phyloP scores from a whole-genome alignment of 768 basidiomycete species.

The Rhodocollybia butyracea region DNA sequence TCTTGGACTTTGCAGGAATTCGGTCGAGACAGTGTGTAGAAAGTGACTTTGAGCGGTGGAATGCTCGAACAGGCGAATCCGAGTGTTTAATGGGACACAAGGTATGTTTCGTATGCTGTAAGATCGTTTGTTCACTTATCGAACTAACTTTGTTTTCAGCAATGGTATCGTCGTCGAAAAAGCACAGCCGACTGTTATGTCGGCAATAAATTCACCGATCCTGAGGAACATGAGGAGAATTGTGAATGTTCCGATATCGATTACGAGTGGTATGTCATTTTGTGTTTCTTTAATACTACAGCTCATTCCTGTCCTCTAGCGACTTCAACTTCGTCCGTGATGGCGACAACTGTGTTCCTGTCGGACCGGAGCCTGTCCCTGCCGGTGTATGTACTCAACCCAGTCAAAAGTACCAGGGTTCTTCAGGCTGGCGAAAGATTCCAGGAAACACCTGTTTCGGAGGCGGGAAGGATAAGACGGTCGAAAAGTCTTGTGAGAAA shows the following conservation, averaged over 20 bases:
- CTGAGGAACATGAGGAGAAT: constrained; percentile 75
- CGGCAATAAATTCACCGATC: constrained; percentile 85
- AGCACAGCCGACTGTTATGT: constrained; percentile 83
- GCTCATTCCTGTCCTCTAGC: constrained; percentile 32
- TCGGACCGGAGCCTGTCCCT: constrained; percentile 86
- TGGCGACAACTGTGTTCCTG: constrained; percentile 72
- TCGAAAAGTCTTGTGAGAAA: constrained; percentile 74
- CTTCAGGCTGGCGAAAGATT: constrained; percentile 88
- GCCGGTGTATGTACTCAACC: constrained; percentile 63
- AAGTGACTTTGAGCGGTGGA: constrained; percentile 85
- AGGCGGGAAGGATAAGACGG: constrained; percentile 68
- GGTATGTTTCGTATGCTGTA: constrained; percentile 36
- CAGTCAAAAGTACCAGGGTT: constrained; percentile 72
- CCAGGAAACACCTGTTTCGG: constrained; percentile 86
- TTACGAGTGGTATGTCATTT: constrained; percentile 77
- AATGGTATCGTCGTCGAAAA: constrained; percentile 92
- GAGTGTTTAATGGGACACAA: constrained; percentile 95
- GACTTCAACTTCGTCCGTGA: constrained; percentile 88
- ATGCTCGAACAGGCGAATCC: constrained; percentile 60
- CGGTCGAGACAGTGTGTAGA: constrained; percentile 63
- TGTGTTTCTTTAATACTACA: neutral
- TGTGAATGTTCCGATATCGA: constrained; percentile 86
- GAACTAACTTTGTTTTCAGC: constrained; percentile 46
- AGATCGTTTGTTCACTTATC: neutral
- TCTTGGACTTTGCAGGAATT: constrained; percentile 78